These are phyloP conservation scores for Cystobasidium slooffiae DNA, from an alignment of 1,284 basidiomycete species.

Conservation along the genomic window DNA sequence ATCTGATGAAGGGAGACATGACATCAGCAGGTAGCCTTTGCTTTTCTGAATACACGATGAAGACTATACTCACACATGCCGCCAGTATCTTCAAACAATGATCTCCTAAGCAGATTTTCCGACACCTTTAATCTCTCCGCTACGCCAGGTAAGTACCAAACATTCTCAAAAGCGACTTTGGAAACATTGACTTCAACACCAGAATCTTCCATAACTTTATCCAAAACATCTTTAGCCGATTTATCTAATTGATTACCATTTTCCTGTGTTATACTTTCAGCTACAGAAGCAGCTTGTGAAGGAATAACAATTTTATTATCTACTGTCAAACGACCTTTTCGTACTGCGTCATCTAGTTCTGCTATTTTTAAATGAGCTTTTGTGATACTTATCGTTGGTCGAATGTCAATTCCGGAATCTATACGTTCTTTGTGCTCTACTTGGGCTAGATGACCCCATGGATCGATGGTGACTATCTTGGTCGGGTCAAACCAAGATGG, in stretches of 20 bases:
- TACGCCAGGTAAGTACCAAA: constrained; percentile 94
- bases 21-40: constrained; percentile 5
- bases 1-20: constrained; percentile 60
- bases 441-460: constrained; percentile 89
- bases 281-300: constrained; percentile 50
- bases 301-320: constrained; percentile 80
- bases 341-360: constrained; percentile 82
- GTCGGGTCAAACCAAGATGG: constrained; percentile 76
- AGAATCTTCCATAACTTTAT: constrained; percentile 73
- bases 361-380: constrained; percentile 81
- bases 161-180: constrained; percentile 80
- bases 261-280: constrained; percentile 8
- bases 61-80: constrained; percentile 46
- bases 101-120: constrained; percentile 79
- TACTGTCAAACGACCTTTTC: constrained; percentile 70
- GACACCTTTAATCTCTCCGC: constrained; percentile 85
- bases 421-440: constrained; percentile 67
- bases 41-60: background rate
- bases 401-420: constrained; percentile 66
- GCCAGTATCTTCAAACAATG: constrained; percentile 81
- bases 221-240: constrained; percentile 35
- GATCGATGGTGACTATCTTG: constrained; percentile 94
- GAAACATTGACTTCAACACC: constrained; percentile 55
- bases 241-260: constrained; percentile 22
- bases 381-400: constrained; percentile 91